Evolutionary conservation across 352 stramenopile genomes (phyloP).

Genomic region (Globisporangium lucens): DNA sequence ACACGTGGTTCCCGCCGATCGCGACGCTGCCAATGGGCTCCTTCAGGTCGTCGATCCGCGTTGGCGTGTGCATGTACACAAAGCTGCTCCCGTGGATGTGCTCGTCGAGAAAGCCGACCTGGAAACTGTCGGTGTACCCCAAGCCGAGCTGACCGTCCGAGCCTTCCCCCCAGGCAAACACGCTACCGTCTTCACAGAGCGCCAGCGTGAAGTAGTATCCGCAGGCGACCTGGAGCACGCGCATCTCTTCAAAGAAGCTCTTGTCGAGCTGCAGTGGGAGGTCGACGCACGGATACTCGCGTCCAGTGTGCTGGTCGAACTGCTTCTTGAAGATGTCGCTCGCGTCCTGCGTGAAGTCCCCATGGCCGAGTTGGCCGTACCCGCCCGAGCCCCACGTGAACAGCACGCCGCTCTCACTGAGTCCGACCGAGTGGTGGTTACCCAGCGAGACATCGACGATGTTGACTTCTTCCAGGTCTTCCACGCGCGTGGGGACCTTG

Average conservation of each 20-base stretch:
- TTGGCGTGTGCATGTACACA: constrained; percentile 66
- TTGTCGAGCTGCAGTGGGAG: constrained; percentile 66
- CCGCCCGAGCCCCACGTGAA: constrained; percentile 72
- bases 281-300: constrained; percentile 63
- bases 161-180: constrained; percentile 74
- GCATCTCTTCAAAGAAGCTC: constrained; percentile 74
- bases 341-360: constrained; percentile 39
- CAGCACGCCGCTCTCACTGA: constrained; percentile 51
- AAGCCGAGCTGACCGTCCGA: constrained; percentile 71
- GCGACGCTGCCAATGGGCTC: constrained; percentile 50
- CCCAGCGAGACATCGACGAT: constrained; percentile 47
- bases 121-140: constrained; percentile 58
- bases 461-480: constrained; percentile 61
- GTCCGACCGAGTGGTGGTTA: constrained; percentile 64
- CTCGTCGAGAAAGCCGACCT: constrained; percentile 63
- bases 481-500: constrained; percentile 46
- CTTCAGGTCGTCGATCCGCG: constrained; percentile 52
- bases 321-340: constrained; percentile 61
- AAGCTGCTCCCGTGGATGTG: constrained; percentile 74
- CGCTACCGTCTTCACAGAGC: constrained; percentile 64
- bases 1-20: constrained; percentile 70
- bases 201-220: constrained; percentile 72
- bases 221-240: constrained; percentile 63
- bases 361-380: constrained; percentile 73
- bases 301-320: constrained; percentile 64